Conservation (phyloP, 1,284 basidiomycete genomes). For the Rhodotorula sp. region DNA sequence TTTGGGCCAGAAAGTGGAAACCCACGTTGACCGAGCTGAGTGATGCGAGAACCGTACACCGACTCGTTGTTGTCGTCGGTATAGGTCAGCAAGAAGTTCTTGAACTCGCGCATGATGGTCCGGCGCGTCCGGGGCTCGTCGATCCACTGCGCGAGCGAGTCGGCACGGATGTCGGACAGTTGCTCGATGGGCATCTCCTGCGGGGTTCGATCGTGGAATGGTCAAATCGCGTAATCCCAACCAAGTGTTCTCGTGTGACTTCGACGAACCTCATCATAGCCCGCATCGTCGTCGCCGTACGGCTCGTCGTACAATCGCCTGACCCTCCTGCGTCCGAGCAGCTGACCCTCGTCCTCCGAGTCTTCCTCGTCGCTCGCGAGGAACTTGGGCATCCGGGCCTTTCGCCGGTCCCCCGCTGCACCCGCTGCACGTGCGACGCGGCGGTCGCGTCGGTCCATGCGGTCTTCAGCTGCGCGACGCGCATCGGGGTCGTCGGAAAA, state of each 20-base stretch:
- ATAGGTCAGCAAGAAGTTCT: conserved; percentile 92
- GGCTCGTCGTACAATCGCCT: conserved; percentile 53
- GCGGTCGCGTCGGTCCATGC: conserved; percentile 85
- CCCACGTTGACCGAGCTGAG: conserved; percentile 86
- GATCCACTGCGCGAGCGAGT: conserved; percentile 96
- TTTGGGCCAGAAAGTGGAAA: not conserved
- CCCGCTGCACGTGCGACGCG: conserved; percentile 62
- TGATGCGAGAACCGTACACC: conserved; percentile 92
- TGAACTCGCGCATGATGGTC: conserved; percentile 88
- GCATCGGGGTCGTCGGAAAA: conserved; percentile 66
- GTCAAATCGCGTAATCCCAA: not conserved
- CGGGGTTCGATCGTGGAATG: not conserved
- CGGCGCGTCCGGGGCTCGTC: conserved; percentile 83
- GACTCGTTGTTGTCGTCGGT: conserved; percentile 87
- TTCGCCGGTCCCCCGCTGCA: conserved; percentile 51
- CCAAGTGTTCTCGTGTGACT: not conserved
- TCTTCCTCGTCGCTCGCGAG: conserved; percentile 51
- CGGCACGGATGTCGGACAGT: conserved; percentile 94
- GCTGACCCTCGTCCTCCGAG: conserved; percentile 51
- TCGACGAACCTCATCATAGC: conserved; percentile 51
- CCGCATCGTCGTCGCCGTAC: conserved; percentile 61
- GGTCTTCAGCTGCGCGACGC: conserved; percentile 78
- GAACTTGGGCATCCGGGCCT: conserved; percentile 56
- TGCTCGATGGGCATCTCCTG: conserved; percentile 94
- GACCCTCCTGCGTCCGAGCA: conserved; percentile 48